A percentile compares a stretch with the other conserved stretches of the same genome.
These are phyloP conservation scores for Ochetophila trinervis DNA, from an alignment of 306 rosid species.

Conservation along the genomic window DNA sequence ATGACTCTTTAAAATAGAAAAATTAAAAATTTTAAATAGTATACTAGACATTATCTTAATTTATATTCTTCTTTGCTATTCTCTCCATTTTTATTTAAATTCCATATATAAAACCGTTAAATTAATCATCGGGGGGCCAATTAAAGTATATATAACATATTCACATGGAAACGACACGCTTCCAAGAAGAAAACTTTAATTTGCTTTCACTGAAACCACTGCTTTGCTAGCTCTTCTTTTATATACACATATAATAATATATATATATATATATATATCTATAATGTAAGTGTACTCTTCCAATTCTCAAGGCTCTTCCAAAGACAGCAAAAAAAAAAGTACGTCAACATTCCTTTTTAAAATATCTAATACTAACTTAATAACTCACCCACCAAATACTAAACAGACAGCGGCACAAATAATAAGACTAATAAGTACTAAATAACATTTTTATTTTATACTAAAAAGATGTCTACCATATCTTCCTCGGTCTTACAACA, in stretches of 20 bases:
- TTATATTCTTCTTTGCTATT: no score
- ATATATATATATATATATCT: not conserved
- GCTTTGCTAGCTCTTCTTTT: conserved; percentile 14
- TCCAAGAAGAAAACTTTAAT: conserved; percentile 1
- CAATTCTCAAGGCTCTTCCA: not conserved
- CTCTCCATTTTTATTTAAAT: not conserved
- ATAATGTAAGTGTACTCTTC: no score
- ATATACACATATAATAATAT: no score
- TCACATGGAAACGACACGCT: conserved; percentile 18
- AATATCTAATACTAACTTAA: conserved; percentile 9
- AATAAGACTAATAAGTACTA: not conserved
- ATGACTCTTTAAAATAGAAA: no score
- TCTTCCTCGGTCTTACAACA: conserved; percentile 67
- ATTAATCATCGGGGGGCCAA: conserved; percentile 7
- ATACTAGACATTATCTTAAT: no score
- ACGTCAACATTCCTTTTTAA: not conserved
- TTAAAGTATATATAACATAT: conserved; percentile 2
- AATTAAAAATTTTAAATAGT: no score
- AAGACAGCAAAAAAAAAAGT: not conserved
- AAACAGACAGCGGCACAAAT: conserved; percentile 10
- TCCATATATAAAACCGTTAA: not conserved
- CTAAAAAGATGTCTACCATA: conserved; percentile 33
- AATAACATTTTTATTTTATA: not conserved
- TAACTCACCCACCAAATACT: not conserved
- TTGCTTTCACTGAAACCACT: conserved; percentile 27